phyloP scores from a whole-genome alignment of 768 basidiomycete genomes.

The Harrya chromipes region DNA sequence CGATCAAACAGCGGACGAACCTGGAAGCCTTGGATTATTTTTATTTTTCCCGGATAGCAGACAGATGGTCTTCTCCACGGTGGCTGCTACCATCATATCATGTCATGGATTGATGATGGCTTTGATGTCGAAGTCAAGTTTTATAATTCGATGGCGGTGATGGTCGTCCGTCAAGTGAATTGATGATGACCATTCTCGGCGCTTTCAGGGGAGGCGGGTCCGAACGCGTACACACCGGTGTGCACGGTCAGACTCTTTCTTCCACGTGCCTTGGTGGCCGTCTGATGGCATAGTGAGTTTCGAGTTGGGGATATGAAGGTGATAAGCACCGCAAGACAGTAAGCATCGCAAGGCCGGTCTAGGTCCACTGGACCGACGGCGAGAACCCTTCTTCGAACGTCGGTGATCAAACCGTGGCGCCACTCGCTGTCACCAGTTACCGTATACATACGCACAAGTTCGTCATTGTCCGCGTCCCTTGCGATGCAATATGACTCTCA shows the following conservation, averaged over 20 bases:
- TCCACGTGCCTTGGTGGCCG: conserved; percentile 8
- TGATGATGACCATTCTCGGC: conserved; percentile 3
- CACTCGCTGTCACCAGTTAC: background rate
- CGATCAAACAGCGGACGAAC: conserved; percentile 3
- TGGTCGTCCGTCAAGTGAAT: conserved; percentile 1
- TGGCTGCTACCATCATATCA: background rate
- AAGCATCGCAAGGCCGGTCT: no score
- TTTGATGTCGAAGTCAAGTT: conserved; percentile 11
- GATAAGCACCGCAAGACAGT: background rate
- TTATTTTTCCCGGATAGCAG: background rate
- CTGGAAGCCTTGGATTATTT: background rate
- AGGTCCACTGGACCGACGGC: background rate
- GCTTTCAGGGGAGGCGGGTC: conserved; percentile 6
- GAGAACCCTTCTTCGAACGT: background rate
- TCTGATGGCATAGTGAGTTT: background rate
- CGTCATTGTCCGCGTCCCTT: no score
- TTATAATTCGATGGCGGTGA: conserved; percentile 8
- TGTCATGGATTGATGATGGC: conserved; percentile 8
- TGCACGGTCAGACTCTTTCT: background rate
- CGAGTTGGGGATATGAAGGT: background rate
- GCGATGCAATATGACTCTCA: no score
- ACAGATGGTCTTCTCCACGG: background rate
- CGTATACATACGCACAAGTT: no score
- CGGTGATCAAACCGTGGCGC: conserved; percentile 8
- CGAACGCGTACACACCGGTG: background rate